Base-by-base conservation (phyloP, 1,284 basidiomycete genomes). In the Athelia psychrophila region DNA sequence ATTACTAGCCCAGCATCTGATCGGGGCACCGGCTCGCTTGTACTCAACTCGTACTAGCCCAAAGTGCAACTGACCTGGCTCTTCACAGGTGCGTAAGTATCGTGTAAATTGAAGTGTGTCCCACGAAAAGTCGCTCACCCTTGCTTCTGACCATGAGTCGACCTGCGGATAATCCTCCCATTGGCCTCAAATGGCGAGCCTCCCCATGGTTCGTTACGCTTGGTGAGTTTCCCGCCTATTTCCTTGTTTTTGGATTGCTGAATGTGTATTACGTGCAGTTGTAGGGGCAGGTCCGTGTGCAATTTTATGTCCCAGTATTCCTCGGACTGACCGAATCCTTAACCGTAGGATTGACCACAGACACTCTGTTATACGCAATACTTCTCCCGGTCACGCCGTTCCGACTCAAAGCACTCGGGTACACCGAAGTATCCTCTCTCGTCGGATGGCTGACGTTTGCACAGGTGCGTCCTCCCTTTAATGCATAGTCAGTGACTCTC, bases 311-410 rank as follows among this genome's bases (percentile, higher is more conserved):
- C 16, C 44, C 22, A 54, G 47, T 19, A 23, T 9, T 45, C 23
- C 24, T 16, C n/a, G 33, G 36, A 49, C 32, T 32, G 4, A 44
- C n/a, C 18, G 40, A 36, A 24, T 27, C 50, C 22, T 42, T 6
- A n/a, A 22, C 38, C n/a, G 20, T 48, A 88, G 87, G 85, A 0
- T 74, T 89, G 32, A 74, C 78, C 2, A 80, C 79, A 0, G 86
- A 89, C 62, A 60, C 86, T 1, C 68, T 88, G 16, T 77, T 85
- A 1, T 90, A 89, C 58, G 84, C 86, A 1, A 74, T 86, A 44
- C 79, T 88, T 47, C 81, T 88, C 23, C 89, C 90, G 2, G 83
- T 92, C 44, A 73, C 92, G 52, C 90, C 90, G 0, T 93, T 89
- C 62, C 83, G 82, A 44, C 74, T 90, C 5, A 77, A 87, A 58